Conservation (phyloP, 805 yeast genomes). For the Wickerhamiella allomyrinae region DNA sequence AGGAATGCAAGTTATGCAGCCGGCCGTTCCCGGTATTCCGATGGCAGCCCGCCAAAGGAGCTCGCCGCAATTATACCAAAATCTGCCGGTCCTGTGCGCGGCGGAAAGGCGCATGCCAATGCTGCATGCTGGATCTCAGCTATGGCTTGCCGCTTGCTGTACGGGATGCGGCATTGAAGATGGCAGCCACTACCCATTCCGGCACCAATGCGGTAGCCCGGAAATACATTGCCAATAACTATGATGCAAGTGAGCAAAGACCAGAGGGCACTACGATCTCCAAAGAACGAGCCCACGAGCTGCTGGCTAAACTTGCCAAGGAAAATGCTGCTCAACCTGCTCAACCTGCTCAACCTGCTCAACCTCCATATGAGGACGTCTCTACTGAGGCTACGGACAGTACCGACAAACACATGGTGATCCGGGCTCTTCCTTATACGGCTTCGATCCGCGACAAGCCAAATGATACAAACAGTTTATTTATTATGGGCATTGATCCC, state of each 20-base stretch:
- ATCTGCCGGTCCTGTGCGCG: constrained; percentile 72
- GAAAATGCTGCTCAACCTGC: neutral
- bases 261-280: neutral
- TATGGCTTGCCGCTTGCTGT: constrained; percentile 68
- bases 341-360: neutral
- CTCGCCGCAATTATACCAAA: constrained; percentile 42
- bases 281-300: constrained; percentile 32
- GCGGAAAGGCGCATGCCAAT: constrained; percentile 72
- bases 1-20: constrained; percentile 75
- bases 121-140: constrained; percentile 69
- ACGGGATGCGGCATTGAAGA: constrained; percentile 64
- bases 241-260: constrained; percentile 18
- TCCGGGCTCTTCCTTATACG: constrained; percentile 37
- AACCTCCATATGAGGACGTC: too few species aligned
- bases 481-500: constrained; percentile 59
- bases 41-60: constrained; percentile 44
- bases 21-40: constrained; percentile 69
- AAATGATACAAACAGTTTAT: constrained; percentile 37
- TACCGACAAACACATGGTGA: neutral
- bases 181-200: constrained; percentile 40
- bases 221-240: constrained; percentile 41
- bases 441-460: constrained; percentile 37
- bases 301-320: constrained; percentile 36
- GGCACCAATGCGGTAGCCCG: constrained; percentile 40
- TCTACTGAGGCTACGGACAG: neutral